Conservation (phyloP, 208 protist genomes). For the Trypanosoma melophagium region DNA sequence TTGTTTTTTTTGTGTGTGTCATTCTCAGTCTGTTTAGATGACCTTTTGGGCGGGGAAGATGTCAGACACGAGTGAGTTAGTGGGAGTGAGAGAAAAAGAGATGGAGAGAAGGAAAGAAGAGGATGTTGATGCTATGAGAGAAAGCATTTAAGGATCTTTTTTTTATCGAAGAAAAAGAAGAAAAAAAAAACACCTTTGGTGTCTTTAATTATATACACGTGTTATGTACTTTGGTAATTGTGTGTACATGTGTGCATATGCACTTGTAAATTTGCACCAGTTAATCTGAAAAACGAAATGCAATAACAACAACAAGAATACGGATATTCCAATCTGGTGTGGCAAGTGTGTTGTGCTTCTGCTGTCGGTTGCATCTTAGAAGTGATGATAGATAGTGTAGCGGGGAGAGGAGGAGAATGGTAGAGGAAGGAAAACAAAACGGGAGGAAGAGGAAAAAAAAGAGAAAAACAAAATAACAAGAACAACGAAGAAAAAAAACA, state of each 20-base stretch:
- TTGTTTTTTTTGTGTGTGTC: no score
- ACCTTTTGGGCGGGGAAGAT: not conserved
- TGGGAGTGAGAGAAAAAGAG: not conserved
- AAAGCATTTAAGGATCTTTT: not conserved
- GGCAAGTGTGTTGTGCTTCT: not conserved
- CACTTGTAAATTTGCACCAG: no score
- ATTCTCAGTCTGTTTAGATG: not conserved
- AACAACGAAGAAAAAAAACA: not conserved
- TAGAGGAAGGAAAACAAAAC: not conserved
- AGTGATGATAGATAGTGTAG: not conserved
- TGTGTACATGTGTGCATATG: no score
- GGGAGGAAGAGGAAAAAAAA: not conserved
- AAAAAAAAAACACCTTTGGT: no score
- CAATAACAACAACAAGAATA: no score
- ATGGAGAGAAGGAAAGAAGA: constrained; percentile 5
- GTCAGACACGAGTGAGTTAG: not conserved
- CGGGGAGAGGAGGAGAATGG: not conserved
- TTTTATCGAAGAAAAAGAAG: not conserved
- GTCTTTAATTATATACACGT: no score
- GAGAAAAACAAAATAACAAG: not conserved
- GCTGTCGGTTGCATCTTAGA: not conserved
- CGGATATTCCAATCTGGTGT: no score
- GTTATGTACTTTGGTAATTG: no score
- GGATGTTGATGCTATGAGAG: not conserved
- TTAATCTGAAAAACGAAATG: no score